Percentiles rank a stretch among this genome's conserved stretches.
Conservation (phyloP, 2,329 filamentous ascomycete species). For the Aspergillus versicolor region DNA sequence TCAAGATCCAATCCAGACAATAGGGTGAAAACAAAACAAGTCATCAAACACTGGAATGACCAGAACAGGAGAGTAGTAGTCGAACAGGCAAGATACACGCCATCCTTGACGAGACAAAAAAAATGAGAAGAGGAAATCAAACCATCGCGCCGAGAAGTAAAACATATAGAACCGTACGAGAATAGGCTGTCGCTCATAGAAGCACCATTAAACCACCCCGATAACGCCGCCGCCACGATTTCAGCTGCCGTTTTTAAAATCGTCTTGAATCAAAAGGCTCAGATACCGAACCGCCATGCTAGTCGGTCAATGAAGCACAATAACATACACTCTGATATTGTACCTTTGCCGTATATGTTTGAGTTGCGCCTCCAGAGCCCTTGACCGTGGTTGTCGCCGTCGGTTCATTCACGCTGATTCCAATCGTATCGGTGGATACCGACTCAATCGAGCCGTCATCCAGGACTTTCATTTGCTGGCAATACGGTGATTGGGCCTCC, state of each 20-base stretch:
- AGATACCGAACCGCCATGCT: constrained; percentile 10
- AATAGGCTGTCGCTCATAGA: constrained; percentile 24
- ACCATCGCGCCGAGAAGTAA: constrained; percentile 14
- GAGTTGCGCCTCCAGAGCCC: constrained; percentile 22
- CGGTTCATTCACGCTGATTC: constrained; percentile 36
- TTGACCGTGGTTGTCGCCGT: constrained; percentile 36
- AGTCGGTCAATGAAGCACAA: constrained; percentile 36
- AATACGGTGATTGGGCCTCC: constrained; percentile 53
- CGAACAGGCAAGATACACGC: constrained; percentile 15
- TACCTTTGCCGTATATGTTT: constrained; percentile 38
- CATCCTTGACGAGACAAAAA: constrained; percentile 3
- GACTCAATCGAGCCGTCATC: constrained; percentile 47
- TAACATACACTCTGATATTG: constrained; percentile 37
- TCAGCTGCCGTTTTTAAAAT: not conserved
- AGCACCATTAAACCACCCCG: constrained; percentile 11
- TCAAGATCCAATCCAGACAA: not conserved
- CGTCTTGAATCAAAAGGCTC: not conserved
- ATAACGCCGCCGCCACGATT: constrained; percentile 22
- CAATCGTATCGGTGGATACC: constrained; percentile 27
- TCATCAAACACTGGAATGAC: constrained; percentile 5
- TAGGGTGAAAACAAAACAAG: constrained; percentile 1
- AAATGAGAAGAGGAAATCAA: constrained; percentile 3
- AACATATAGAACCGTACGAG: constrained; percentile 14
- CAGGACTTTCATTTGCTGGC: constrained; percentile 63
- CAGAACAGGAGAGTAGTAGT: constrained; percentile 9